These are phyloP conservation scores for Cladosporium sp. DNA, from an alignment of 2,329 filamentous ascomycete genomes.

Conservation along the genomic window DNA sequence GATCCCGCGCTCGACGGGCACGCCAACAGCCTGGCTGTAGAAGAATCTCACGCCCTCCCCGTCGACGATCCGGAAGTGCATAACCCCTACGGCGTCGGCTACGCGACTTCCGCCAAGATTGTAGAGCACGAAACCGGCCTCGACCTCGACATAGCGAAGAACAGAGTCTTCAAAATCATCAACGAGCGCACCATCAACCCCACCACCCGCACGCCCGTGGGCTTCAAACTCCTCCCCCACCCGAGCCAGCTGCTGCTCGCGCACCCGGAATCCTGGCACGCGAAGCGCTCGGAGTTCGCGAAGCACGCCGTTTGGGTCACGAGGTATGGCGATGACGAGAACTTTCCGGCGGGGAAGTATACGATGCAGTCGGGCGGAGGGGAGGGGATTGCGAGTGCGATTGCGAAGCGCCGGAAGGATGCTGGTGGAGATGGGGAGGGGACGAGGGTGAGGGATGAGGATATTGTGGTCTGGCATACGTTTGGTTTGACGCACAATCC, in stretches of 20 bases:
- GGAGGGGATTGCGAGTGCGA: slow-evolving; percentile 30
- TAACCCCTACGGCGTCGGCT: slow-evolving; percentile 61
- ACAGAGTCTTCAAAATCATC: slow-evolving; percentile 53
- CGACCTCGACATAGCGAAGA: slow-evolving; percentile 43
- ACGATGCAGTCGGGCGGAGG: slow-evolving; percentile 45
- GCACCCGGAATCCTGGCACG: slow-evolving; percentile 40
- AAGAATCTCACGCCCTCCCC: slow-evolving; percentile 45
- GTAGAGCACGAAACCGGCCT: slow-evolving; percentile 21
- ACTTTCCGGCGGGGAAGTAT: slow-evolving; percentile 47
- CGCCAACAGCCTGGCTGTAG: slow-evolving; percentile 49
- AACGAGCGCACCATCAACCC: slow-evolving; percentile 46
- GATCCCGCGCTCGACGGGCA: slow-evolving; percentile 60
- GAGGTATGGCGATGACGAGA: slow-evolving; percentile 49
- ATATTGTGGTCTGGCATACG: slow-evolving; percentile 48
- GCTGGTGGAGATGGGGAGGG: slow-evolving; percentile 38
- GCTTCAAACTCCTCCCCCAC: slow-evolving; percentile 46
- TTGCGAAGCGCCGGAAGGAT: slow-evolving; percentile 43
- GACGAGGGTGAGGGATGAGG: slow-evolving; percentile 42
- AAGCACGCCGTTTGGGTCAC: slow-evolving; percentile 53
- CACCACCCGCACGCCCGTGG: slow-evolving; percentile 44
- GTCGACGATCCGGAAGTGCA: slow-evolving; percentile 47
- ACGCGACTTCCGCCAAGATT: slow-evolving; percentile 45
- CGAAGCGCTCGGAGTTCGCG: slow-evolving; percentile 46
- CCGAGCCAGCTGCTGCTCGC: slow-evolving; percentile 50
- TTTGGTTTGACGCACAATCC: slow-evolving; percentile 52